Percentiles rank a stretch among this genome's conserved stretches.
phyloP scores from a whole-genome alignment of 1,139 yeast species.

The Debaryomyces sp. region DNA sequence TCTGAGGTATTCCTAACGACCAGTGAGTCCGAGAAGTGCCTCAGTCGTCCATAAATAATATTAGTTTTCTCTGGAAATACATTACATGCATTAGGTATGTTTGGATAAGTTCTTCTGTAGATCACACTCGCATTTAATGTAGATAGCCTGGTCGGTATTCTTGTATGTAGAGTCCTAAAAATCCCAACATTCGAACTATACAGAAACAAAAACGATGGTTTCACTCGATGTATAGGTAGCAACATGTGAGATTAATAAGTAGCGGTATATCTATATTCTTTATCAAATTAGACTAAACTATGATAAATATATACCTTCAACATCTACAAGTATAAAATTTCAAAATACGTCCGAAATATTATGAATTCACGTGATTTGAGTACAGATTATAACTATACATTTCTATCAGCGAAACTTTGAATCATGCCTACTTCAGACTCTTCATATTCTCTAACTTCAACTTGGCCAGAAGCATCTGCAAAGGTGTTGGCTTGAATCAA shows the following conservation, averaged over 20 bases:
- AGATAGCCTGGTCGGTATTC: not conserved
- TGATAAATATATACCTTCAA: not conserved
- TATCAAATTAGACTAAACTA: not conserved
- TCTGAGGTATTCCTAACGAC: conserved; percentile 2
- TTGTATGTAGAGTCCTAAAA: conserved; percentile 1
- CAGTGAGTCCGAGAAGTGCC: conserved; percentile 6
- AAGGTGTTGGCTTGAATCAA: conserved; percentile 79
- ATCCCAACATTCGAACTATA: conserved; percentile 3
- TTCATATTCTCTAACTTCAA: conserved; percentile 68
- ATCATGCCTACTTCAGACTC: conserved; percentile 79
- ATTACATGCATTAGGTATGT: not conserved
- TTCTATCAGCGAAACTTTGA: conserved; percentile 71
- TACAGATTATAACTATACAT: conserved; percentile 27
- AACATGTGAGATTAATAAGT: conserved; percentile 2
- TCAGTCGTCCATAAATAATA: not conserved
- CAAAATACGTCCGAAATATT: not conserved
- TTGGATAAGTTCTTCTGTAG: not conserved
- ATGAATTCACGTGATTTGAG: not conserved
- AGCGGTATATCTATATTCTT: not conserved
- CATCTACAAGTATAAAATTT: not conserved
- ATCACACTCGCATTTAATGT: not conserved
- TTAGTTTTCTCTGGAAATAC: not conserved
- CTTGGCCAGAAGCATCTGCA: conserved; percentile 37
- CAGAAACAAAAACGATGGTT: not conserved
- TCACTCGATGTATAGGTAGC: conserved; percentile 4